phyloP scores from a whole-genome alignment of 495 filamentous ascomycete species.

The Evansstolkia leycettana region DNA sequence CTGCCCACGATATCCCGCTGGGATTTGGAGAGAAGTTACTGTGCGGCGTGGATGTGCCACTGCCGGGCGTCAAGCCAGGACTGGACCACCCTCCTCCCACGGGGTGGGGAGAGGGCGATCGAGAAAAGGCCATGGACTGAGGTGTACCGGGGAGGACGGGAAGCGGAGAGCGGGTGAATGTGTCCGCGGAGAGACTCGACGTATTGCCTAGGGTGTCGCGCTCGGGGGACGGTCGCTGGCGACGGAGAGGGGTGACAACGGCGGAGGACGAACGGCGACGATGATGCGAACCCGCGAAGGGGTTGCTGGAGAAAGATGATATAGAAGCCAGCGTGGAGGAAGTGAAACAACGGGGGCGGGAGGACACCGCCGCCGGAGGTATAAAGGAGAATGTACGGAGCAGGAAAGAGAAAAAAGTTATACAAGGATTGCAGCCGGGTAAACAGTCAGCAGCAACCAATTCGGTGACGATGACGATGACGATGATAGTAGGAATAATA shows the following conservation, averaged over 20 bases:
- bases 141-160: constrained; percentile 1
- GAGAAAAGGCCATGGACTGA: constrained; percentile 62
- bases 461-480: too few species aligned
- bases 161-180: background rate
- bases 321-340: constrained; percentile 3
- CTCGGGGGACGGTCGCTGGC: background rate
- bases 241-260: constrained; percentile 3
- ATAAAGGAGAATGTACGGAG: too few species aligned
- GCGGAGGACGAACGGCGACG: constrained; percentile 4
- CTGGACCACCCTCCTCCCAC: constrained; percentile 80
- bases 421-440: too few species aligned
- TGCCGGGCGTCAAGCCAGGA: constrained; percentile 61
- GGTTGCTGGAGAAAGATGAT: background rate
- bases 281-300: constrained; percentile 3
- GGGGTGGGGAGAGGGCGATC: constrained; percentile 72
- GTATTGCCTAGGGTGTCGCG: constrained; percentile 1
- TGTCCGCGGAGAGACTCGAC: constrained; percentile 4
- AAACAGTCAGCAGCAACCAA: too few species aligned
- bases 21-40: constrained; percentile 35
- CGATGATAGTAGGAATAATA: too few species aligned
- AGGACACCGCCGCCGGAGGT: too few species aligned
- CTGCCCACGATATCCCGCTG: constrained; percentile 59
- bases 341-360: background rate
- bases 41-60: constrained; percentile 56
- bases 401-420: too few species aligned